Evolutionary conservation across 495 filamentous ascomycete species (phyloP), one percentile per base, ranked within the genome.

Genomic region (Mycothermus thermophilus): DNA sequence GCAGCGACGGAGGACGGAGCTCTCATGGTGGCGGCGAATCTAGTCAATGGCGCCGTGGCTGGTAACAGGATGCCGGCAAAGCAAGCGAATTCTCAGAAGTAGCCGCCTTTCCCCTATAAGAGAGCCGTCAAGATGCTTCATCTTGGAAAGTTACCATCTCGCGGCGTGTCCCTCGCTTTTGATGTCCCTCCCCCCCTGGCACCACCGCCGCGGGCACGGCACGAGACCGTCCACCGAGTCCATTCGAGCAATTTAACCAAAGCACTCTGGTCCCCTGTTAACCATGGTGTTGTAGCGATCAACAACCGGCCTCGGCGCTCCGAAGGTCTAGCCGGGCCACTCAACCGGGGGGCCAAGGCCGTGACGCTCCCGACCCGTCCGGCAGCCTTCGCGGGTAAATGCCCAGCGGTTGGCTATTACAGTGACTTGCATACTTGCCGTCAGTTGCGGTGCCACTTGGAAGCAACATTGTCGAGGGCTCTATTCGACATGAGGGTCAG

Each of bases 21-120:
- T 8, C 30, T 22, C 40, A 42, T 42, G 11, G 21, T 38, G 39
- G 34, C 8, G n/a, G n/a, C n/a, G n/a, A n/a, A n/a, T n/a, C n/a
- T n/a, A n/a, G n/a, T n/a, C n/a, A n/a, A n/a, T n/a, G n/a, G n/a
- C n/a, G n/a, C n/a, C n/a, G n/a, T n/a, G n/a, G n/a, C n/a, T n/a
- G n/a, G n/a, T n/a, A n/a, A n/a, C n/a, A n/a, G n/a, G n/a, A n/a
- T n/a, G n/a, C n/a, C n/a, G n/a, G n/a, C n/a, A n/a, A n/a, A n/a
- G n/a, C n/a, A n/a, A n/a, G n/a, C n/a, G n/a, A n/a, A n/a, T n/a
- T n/a, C n/a, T n/a, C n/a, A n/a, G n/a, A n/a, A n/a, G n/a, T n/a
- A n/a, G n/a, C n/a, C n/a, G n/a, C n/a, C n/a, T n/a, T n/a, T n/a
- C n/a, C n/a, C n/a, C n/a, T n/a, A n/a, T n/a, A n/a, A n/a, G n/a